Base-by-base conservation (phyloP, 768 basidiomycete species). In the Udeniomyces megalosporus region DNA sequence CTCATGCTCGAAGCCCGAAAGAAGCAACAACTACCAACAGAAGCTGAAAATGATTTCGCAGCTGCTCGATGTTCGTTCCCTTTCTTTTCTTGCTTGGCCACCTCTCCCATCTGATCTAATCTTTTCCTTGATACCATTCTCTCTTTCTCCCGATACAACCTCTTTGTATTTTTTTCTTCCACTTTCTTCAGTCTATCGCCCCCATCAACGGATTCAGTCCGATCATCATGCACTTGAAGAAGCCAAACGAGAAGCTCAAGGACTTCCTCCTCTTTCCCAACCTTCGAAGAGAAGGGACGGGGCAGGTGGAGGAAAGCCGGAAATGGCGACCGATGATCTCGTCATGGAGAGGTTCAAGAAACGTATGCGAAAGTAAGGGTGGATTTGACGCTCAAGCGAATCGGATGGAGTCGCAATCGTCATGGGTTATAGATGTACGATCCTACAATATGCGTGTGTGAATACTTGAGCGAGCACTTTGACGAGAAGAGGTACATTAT, bases 281-380 rank as follows among this genome's bases (percentile, higher is more conserved):
- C 46, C 49, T 10, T 61, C 60, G 31, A 56, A 61, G 38, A 61
- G 46, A 5, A 52, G 48, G 49, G 32, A 34, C 58, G 64, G 26
- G 65, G 61, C 10, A 65, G 66, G 2, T 80, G 83, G 38, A 78
- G 83, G 68, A 44, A 67, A 58, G 32, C 32, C 80, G 15, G 86
- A 87, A 68, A 82, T 84, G 79, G 91, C 91, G 12, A 95, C 91
- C 8, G 92, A 97, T 67, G 90, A 95, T 70, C 71, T 85, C 74
- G 90, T 89, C 64, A 62, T 83, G 76, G 90, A 93, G 74, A 82
- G 93, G 34, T 97, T 96, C 79, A 96, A 93, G 79, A 95, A 97
- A 76, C 78, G 91, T 62, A 88, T 90, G 86, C 53, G 66, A 50
- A 62, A 66, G 60, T 66, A 56, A 42, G 38, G n/a, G n/a, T n/a